Evolutionary conservation across 371 early-diverging fungal species (phyloP).

Genomic region (Circinella minor): DNA sequence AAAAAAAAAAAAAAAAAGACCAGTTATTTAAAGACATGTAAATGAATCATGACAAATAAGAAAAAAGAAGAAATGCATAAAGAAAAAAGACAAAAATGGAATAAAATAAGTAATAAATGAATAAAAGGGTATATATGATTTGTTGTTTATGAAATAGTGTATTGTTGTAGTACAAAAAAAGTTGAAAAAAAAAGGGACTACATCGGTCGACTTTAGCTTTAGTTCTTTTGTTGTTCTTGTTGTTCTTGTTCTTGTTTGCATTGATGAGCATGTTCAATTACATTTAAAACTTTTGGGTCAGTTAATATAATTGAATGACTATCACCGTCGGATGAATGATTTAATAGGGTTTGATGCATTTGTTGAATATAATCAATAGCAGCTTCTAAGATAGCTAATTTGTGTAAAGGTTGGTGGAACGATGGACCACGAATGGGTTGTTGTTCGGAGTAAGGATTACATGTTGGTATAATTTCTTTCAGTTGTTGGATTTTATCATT

Average conservation of each 20-base stretch:
- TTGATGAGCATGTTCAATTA: slow-evolving; percentile 18
- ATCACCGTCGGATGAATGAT: background rate
- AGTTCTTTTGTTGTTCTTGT: too few relatives aligned
- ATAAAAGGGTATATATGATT: too few relatives aligned
- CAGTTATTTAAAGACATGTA: too few relatives aligned
- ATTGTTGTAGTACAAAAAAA: too few relatives aligned
- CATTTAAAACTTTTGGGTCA: slow-evolving; percentile 10
- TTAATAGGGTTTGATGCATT: slow-evolving; percentile 17
- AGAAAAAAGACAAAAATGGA: too few relatives aligned
- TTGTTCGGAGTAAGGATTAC: slow-evolving; percentile 51
- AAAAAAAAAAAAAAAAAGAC: too few relatives aligned
- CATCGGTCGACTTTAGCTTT: too few relatives aligned
- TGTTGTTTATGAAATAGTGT: too few relatives aligned
- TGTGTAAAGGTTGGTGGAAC: slow-evolving; percentile 50
- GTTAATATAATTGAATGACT: background rate
- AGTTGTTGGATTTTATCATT: slow-evolving; percentile 67
- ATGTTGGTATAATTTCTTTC: slow-evolving; percentile 54
- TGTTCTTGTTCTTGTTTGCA: background rate
- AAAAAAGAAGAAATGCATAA: too few relatives aligned
- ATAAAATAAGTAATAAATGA: too few relatives aligned
- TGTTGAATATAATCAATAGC: slow-evolving; percentile 75
- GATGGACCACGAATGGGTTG: slow-evolving; percentile 46
- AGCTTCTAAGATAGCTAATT: slow-evolving; percentile 71
- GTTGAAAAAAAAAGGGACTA: too few relatives aligned
- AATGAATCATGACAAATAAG: too few relatives aligned